Evolutionary conservation across 192 early-diverging fungal genomes (phyloP), one percentile per base, ranked within the genome.

Genomic region (Backusella westeae): DNA sequence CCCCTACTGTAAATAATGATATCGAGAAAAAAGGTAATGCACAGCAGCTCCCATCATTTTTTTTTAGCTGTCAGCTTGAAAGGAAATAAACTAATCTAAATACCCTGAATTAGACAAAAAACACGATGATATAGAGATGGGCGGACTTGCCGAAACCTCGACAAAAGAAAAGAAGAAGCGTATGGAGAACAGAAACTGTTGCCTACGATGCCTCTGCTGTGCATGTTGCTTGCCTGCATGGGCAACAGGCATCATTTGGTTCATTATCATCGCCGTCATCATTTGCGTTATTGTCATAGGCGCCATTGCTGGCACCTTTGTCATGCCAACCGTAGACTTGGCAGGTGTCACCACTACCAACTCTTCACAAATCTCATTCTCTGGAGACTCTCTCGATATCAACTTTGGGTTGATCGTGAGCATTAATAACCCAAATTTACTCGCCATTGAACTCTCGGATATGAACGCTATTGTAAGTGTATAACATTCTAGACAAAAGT

Each of bases 401-500:
- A 77, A 74, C 26, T 59, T 82, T 14, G 53, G 41, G 1, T 53
- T 76, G 42, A 42, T 76, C 19, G 82, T 85, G 32, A 52, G 78
- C 5, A 82, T 85, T 66, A 70, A 59, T 19, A 85, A 85, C 69
- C 84, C 84, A 35, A 85, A 85, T 68, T 72, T 82, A 35, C 14
- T 82, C 39, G 77, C 77, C 7, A 80, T 82, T 67, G 65, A 78
- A 21, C 76, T 85, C 26, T 79, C 80, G 35, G 72, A 81, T 14
- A 82, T 85, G 70, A 67, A 73, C 72, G 84, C 84, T 17, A 82
- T 81, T 5, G 84, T 85, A 85, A 73, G 81, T 82, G 7, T 21
- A 53, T 39, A 39, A 39, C 38, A 39, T 26, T 56, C 36, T 38
- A 74, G 34, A 53, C 53, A 36, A 34, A 34, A 69, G 65, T 68